Conservation (phyloP, 2,329 filamentous ascomycete genomes). For the Alternaria triticimaculans region DNA sequence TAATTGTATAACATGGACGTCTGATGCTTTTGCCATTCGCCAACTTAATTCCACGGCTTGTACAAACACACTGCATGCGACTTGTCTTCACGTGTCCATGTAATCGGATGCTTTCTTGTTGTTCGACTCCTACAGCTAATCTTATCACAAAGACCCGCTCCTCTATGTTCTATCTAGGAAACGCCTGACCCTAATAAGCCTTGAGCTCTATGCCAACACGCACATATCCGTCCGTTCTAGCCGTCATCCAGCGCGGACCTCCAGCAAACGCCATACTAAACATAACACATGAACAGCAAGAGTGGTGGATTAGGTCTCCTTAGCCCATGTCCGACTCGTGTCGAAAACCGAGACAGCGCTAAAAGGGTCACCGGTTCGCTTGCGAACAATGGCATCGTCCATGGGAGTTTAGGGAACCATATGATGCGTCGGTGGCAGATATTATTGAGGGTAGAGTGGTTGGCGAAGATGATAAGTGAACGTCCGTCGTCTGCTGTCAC, state of each 20-base stretch:
- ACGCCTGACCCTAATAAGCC: neutral
- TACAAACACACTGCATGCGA: neutral
- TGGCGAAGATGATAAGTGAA: neutral
- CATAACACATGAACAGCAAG: neutral
- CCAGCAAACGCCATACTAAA: neutral
- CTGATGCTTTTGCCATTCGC: neutral
- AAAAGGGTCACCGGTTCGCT: neutral
- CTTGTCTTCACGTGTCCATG: neutral
- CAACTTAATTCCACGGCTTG: neutral
- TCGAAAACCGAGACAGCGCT: neutral
- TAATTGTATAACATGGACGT: conserved; percentile 10
- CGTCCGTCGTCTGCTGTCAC: neutral
- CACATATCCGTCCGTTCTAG: neutral
- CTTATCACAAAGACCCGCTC: neutral
- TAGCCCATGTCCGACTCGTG: neutral
- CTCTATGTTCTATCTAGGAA: neutral
- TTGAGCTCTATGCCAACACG: neutral
- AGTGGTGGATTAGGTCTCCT: neutral
- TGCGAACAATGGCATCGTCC: neutral
- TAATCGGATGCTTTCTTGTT: neutral
- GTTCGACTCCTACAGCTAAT: neutral
- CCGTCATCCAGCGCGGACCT: neutral
- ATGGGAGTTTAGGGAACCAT: neutral
- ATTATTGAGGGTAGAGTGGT: neutral
- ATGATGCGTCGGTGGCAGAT: neutral